phyloP scores from a whole-genome alignment of 306 rosid species.

The Rosa lucieae region DNA sequence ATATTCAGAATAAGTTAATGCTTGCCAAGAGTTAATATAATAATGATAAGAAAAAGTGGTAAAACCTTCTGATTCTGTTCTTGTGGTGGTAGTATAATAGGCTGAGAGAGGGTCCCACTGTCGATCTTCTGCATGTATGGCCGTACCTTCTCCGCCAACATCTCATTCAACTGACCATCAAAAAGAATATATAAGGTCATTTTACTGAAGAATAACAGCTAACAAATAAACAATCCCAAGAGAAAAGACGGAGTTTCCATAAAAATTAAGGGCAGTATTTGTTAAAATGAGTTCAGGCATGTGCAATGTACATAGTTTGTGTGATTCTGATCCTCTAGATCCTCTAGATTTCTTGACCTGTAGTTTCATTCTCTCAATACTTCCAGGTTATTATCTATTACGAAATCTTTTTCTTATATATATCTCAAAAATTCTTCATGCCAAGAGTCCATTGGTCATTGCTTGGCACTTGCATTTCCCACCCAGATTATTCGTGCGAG shows the following conservation, averaged over 20 bases:
- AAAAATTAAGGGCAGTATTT: neutral
- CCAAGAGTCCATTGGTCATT: neutral
- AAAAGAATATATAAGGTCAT: slow-evolving; percentile 25
- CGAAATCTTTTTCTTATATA: neutral
- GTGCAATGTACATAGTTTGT: neutral
- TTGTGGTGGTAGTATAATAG: slow-evolving; percentile 60
- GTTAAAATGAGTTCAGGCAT: neutral
- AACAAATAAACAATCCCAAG: neutral
- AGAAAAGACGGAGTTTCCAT: neutral
- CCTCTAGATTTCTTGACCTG: neutral
- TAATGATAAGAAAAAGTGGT: neutral
- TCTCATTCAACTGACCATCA: slow-evolving; percentile 64
- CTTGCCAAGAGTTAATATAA: neutral
- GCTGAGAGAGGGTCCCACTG: slow-evolving; percentile 56
- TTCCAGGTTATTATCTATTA: neutral
- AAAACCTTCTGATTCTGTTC: slow-evolving; percentile 64
- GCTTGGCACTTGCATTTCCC: slow-evolving; percentile 1
- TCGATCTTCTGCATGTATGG: slow-evolving; percentile 58
- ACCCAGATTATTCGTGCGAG: neutral
- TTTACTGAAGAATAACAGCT: neutral
- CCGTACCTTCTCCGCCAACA: slow-evolving; percentile 78
- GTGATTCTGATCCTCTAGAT: neutral
- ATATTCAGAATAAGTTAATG: neutral
- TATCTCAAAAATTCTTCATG: neutral
- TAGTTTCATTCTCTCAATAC: neutral